Conservation (phyloP, 2,329 filamentous ascomycete species). For the Neocatenulostroma microsporum region DNA sequence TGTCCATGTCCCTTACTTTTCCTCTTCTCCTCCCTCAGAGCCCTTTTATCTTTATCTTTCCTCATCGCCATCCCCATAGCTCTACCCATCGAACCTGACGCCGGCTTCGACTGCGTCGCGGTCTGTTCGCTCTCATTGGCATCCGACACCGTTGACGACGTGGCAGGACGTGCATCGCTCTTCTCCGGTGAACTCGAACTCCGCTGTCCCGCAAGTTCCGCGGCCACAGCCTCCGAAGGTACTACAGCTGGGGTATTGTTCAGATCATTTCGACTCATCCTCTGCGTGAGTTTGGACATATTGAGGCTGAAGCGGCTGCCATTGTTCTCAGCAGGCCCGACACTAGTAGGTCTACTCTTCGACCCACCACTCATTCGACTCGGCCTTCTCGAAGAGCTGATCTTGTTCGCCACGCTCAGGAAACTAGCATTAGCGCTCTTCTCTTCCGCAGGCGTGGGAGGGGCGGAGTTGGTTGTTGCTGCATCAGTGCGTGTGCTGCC, state of each 20-base stretch:
- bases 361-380: slow-evolving; percentile 18
- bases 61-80: neutral
- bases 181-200: neutral
- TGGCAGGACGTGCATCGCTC: neutral
- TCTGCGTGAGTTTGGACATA: slow-evolving; percentile 27
- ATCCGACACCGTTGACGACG: neutral
- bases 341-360: slow-evolving; percentile 36
- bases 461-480: slow-evolving; percentile 18
- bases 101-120: slow-evolving; percentile 3
- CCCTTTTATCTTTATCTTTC: slow-evolving; percentile 23
- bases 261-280: slow-evolving; percentile 23
- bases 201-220: slow-evolving; percentile 7
- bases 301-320: slow-evolving; percentile 35
- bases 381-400: slow-evolving; percentile 24
- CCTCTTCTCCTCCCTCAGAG: slow-evolving; percentile 20
- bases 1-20: slow-evolving; percentile 15
- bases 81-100: too few relatives aligned
- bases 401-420: slow-evolving; percentile 23
- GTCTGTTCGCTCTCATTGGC: neutral
- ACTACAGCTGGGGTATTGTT: neutral
- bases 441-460: slow-evolving; percentile 39
- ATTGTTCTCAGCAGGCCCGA: slow-evolving; percentile 19
- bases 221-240: slow-evolving; percentile 8
- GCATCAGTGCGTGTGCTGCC: slow-evolving; percentile 20
- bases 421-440: slow-evolving; percentile 22